phyloP scores from a whole-genome alignment of 768 basidiomycete genomes.

The Solioccasus polychromus region DNA sequence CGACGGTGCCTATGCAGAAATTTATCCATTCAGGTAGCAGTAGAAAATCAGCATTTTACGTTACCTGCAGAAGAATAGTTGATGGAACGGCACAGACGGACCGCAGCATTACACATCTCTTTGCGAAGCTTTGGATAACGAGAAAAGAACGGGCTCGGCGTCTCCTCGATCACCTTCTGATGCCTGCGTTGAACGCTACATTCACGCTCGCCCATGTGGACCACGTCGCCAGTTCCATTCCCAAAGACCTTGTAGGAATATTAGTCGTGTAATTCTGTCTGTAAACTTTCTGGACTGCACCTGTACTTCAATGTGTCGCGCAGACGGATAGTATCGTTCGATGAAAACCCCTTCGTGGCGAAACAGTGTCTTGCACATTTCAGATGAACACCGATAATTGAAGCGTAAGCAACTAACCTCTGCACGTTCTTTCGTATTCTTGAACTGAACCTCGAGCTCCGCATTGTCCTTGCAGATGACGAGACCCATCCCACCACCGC shows the following conservation, averaged over 20 bases:
- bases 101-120: slow-evolving; percentile 52
- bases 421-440: slow-evolving; percentile 38
- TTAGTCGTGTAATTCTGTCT: not conserved
- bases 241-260: slow-evolving; percentile 54
- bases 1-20: slow-evolving; percentile 69
- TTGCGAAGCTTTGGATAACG: slow-evolving; percentile 42
- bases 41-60: no score
- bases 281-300: slow-evolving; percentile 27
- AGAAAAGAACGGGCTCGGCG: slow-evolving; percentile 57
- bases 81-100: slow-evolving; percentile 45
- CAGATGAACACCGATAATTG: not conserved
- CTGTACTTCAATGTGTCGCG: slow-evolving; percentile 67
- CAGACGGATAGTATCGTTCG: slow-evolving; percentile 54
- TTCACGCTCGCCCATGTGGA: slow-evolving; percentile 69
- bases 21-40: no score
- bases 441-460: slow-evolving; percentile 38
- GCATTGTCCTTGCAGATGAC: slow-evolving; percentile 45
- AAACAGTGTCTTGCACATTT: slow-evolving; percentile 42
- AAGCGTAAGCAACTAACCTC: slow-evolving; percentile 35
- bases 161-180: slow-evolving; percentile 74
- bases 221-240: slow-evolving; percentile 53
- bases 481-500: slow-evolving; percentile 70
- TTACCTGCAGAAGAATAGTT: slow-evolving; percentile 59
- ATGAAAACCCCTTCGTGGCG: slow-evolving; percentile 50
- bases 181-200: slow-evolving; percentile 68